Percentiles rank a stretch among this genome's conserved stretches.
phyloP scores from a whole-genome alignment of 2,329 filamentous ascomycete species.

The Scedosporium dehoogii region DNA sequence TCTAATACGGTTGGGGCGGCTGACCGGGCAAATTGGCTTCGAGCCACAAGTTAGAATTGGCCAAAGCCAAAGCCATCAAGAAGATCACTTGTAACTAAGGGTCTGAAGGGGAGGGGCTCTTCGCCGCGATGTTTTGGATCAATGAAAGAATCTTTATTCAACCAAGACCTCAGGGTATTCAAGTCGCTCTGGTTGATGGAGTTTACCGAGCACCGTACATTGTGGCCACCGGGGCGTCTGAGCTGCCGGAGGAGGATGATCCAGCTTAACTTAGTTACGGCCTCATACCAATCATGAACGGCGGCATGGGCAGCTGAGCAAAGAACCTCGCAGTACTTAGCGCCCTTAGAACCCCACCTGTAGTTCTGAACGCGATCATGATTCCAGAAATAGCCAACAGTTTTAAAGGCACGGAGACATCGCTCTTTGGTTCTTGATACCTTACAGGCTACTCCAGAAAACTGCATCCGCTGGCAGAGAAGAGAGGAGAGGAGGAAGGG shows the following conservation, averaged over 20 bases:
- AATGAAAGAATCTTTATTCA: background rate
- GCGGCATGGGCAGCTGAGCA: slow-evolving; percentile 3
- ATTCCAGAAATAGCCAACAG: slow-evolving; percentile 3
- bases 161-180: background rate
- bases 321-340: slow-evolving; percentile 10
- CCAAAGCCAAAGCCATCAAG: too few relatives aligned
- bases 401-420: slow-evolving; percentile 2
- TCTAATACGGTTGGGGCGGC: too few relatives aligned
- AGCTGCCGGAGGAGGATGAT: background rate
- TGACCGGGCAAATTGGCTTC: too few relatives aligned
- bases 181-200: background rate
- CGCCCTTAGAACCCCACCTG: slow-evolving; percentile 7
- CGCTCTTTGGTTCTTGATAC: slow-evolving; percentile 23
- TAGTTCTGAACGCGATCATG: slow-evolving; percentile 9
- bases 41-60: too few relatives aligned
- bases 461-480: too few relatives aligned
- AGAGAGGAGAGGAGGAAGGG: too few relatives aligned
- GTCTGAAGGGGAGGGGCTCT: background rate
- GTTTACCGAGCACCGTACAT: background rate
- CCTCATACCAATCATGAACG: slow-evolving; percentile 1
- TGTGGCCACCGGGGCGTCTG: background rate
- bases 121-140: background rate
- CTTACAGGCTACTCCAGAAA: too few relatives aligned
- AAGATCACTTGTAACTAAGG: background rate
- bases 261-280: background rate